Percentiles rank a stretch among this genome's conserved stretches.
These are phyloP conservation scores for Serendipita vermifera DNA, from an alignment of 768 basidiomycete genomes.

Conservation along the genomic window DNA sequence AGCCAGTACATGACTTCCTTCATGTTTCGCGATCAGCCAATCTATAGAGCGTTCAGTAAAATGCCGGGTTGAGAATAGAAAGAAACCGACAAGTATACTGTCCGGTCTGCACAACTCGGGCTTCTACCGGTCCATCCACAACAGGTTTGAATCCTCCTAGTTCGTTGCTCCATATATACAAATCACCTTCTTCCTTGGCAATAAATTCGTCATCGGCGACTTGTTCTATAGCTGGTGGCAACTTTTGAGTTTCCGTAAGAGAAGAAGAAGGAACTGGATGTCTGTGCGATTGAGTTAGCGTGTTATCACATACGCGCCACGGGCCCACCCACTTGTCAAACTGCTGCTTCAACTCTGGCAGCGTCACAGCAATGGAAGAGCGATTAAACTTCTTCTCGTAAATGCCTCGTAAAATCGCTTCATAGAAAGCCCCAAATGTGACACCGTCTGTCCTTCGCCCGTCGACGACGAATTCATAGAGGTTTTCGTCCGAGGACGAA, in stretches of 20 bases:
- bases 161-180: constrained; percentile 51
- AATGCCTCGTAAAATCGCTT: constrained; percentile 94
- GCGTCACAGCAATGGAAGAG: constrained; percentile 53
- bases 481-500: constrained; percentile 43
- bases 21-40: constrained; percentile 21
- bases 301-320: not conserved
- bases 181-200: constrained; percentile 18
- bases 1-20: constrained; percentile 37
- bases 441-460: constrained; percentile 42
- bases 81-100: not conserved
- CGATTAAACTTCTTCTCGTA: constrained; percentile 82
- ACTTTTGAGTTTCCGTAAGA: not conserved
- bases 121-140: constrained; percentile 7
- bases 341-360: constrained; percentile 64
- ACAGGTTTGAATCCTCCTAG: constrained; percentile 21
- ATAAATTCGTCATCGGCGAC: constrained; percentile 2
- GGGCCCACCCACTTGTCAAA: constrained; percentile 56
- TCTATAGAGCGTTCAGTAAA: constrained; percentile 14
- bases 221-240: not conserved
- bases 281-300: not conserved
- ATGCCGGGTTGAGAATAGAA: not conserved
- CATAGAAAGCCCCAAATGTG: constrained; percentile 69
- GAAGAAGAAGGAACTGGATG: not conserved
- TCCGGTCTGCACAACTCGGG: constrained; percentile 10
- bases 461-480: constrained; percentile 75